Conservation (phyloP, 345 rosid genomes). For the Excoecaria cochinchinensis region DNA sequence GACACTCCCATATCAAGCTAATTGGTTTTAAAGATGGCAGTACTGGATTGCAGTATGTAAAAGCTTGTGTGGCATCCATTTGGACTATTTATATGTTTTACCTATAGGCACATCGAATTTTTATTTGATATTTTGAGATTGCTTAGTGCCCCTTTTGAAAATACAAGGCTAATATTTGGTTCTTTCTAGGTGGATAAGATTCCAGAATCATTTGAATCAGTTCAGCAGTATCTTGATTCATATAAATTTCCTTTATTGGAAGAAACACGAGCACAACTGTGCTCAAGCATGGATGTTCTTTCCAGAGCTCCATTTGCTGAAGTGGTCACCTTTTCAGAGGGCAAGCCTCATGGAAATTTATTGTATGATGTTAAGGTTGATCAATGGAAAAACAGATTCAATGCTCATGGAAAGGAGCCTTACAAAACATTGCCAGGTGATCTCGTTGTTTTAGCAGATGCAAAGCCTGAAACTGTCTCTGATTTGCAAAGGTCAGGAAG, state of each 20-base stretch:
- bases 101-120: background rate
- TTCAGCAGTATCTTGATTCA: conserved; percentile 26
- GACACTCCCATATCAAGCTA: no score
- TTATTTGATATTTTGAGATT: no score
- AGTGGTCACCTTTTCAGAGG: conserved; percentile 3
- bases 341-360: background rate
- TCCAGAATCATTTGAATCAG: conserved; percentile 34
- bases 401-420: conserved; percentile 19
- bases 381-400: conserved; percentile 38
- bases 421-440: conserved; percentile 48
- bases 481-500: conserved; percentile 37
- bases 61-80: conserved; percentile 16
- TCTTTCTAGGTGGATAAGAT: conserved; percentile 36
- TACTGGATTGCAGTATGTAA: no score
- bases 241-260: conserved; percentile 43
- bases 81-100: background rate
- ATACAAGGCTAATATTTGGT: no score
- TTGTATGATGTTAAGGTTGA: conserved; percentile 30
- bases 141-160: no score
- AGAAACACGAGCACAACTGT: conserved; percentile 40
- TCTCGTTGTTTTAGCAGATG: conserved; percentile 33
- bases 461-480: conserved; percentile 32
- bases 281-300: conserved; percentile 34
- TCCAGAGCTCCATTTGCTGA: conserved; percentile 37
- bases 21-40: no score